phyloP scores from a whole-genome alignment of 306 rosid genomes.

The Fragaria vesca region DNA sequence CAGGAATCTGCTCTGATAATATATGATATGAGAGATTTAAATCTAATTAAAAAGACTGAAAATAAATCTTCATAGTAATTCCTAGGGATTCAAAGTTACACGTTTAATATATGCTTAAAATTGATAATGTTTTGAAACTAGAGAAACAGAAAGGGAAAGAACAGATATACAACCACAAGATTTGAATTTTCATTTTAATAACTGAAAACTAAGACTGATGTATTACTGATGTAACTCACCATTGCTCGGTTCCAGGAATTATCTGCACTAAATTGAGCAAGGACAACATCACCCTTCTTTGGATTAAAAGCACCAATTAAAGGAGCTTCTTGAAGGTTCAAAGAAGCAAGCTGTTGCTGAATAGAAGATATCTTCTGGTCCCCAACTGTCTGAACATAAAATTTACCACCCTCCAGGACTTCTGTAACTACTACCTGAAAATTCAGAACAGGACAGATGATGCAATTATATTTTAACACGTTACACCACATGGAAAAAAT shows the following conservation, averaged over 20 bases:
- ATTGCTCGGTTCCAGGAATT: conserved; percentile 91
- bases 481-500: background rate
- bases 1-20: background rate
- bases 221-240: conserved; percentile 49
- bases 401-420: conserved; percentile 85
- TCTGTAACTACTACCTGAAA: conserved; percentile 79
- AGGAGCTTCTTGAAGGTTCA: conserved; percentile 88
- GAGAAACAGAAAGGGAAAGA: background rate
- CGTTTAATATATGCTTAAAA: background rate
- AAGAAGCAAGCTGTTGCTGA: conserved; percentile 82
- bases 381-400: conserved; percentile 86
- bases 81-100: background rate
- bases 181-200: background rate
- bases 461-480: conserved; percentile 12
- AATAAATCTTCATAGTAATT: background rate
- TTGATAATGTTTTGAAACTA: background rate
- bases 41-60: background rate
- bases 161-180: background rate
- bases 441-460: conserved; percentile 24
- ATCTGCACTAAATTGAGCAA: conserved; percentile 75
- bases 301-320: conserved; percentile 87
- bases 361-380: conserved; percentile 79
- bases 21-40: background rate
- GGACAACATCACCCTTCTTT: conserved; percentile 90
- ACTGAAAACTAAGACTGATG: background rate